phyloP scores from a whole-genome alignment of 2,329 filamentous ascomycete genomes.

The Ploettnerulaceae sp. region DNA sequence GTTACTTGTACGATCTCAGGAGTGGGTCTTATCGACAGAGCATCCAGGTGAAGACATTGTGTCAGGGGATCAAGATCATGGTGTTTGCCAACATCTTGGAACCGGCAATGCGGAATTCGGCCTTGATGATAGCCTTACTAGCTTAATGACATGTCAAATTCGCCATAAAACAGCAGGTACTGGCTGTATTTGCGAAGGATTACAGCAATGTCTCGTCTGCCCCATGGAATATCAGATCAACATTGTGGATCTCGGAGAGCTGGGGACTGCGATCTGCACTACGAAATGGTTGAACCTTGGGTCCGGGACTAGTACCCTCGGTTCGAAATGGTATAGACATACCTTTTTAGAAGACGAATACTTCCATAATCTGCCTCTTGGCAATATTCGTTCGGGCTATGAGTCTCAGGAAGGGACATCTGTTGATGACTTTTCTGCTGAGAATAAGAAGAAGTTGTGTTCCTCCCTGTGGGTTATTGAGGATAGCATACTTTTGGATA shows the following conservation, averaged over 20 bases:
- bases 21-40: constrained; percentile 36
- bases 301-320: constrained; percentile 8
- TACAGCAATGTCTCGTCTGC: constrained; percentile 13
- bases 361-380: constrained; percentile 1
- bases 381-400: not conserved
- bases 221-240: constrained; percentile 15
- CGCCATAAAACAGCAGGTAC: constrained; percentile 1
- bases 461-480: not conserved
- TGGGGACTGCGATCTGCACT: constrained; percentile 5
- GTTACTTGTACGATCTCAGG: constrained; percentile 44
- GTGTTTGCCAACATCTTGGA: constrained; percentile 8
- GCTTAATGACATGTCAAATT: constrained; percentile 8
- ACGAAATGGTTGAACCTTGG: constrained; percentile 16
- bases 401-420: not conserved
- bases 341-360: not conserved
- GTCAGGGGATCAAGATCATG: not conserved
- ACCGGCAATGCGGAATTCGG: constrained; percentile 7
- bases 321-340: constrained; percentile 12
- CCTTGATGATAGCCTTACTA: constrained; percentile 10
- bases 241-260: constrained; percentile 11
- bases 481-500: not conserved
- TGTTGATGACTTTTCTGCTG: not conserved
- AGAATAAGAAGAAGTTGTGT: not conserved
- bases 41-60: constrained; percentile 7
- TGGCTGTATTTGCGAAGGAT: constrained; percentile 9